Conservation (phyloP, 192 early-diverging fungal species). For the Backusella luteola region DNA sequence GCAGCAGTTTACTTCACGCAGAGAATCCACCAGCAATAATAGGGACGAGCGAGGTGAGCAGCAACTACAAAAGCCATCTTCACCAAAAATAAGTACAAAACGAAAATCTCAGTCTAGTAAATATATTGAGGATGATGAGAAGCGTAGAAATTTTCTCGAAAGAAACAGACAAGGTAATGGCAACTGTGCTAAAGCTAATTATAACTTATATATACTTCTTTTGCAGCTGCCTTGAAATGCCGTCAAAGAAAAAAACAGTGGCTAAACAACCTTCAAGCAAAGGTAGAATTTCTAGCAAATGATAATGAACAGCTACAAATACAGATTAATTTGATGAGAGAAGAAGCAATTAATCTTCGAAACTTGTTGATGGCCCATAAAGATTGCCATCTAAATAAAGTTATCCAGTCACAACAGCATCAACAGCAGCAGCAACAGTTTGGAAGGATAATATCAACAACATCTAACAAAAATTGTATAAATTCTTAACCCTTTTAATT, state of each 20-base stretch:
- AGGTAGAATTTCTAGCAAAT: slow-evolving; percentile 55
- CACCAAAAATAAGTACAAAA: neutral
- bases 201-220: neutral
- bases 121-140: slow-evolving; percentile 51
- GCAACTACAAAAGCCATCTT: neutral
- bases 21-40: neutral
- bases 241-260: slow-evolving; percentile 92
- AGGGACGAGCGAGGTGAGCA: neutral
- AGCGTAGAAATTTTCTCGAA: slow-evolving; percentile 81
- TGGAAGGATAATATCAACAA: neutral
- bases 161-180: slow-evolving; percentile 78
- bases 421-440: neutral
- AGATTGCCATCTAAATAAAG: slow-evolving; percentile 52
- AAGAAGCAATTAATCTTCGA: slow-evolving; percentile 75
- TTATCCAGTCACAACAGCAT: neutral
- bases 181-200: neutral
- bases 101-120: neutral
- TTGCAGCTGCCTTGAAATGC: slow-evolving; percentile 84
- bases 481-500: neutral
- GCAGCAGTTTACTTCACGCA: neutral
- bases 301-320: slow-evolving; percentile 65
- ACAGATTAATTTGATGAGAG: slow-evolving; percentile 58
- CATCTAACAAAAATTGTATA: neutral
- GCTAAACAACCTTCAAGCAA: slow-evolving; percentile 77
- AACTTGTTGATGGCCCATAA: slow-evolving; percentile 73